Base-by-base conservation (phyloP, 306 rosid species). In the Vicia villosa region DNA sequence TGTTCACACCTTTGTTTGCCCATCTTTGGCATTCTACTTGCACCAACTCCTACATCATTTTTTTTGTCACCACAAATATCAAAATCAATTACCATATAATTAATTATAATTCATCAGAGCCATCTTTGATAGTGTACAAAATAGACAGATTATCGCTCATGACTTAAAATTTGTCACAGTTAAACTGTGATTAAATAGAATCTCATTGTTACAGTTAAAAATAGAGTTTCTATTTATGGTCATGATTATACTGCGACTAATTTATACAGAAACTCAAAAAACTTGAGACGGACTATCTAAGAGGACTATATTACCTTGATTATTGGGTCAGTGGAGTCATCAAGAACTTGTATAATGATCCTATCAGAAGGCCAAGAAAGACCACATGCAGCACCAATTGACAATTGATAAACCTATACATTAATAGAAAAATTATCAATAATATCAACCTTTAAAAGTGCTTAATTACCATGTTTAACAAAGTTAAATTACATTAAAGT, bases 281-380 rank as follows among this genome's bases (percentile, higher is more conserved):
- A 4, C 34, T 30, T 30, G 7, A 4, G 4, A 30, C 34, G 34
- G 1, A n/a, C n/a, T n/a, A n/a, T n/a, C n/a, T n/a, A n/a, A n/a
- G n/a, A n/a, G n/a, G n/a, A n/a, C n/a, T n/a, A n/a, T n/a, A n/a
- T n/a, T 73, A 88, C 98, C 98, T 94, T 90, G 81, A 88, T 83
- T 57, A 83, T 74, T 68, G 86, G 86, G 72, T 90, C 94, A 6
- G 98, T 94, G 52, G 98, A 94, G 58, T 94, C 98, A 43, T 94
- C 98, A 6, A 94, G 94, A 14, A 94, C 90, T 87, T 94, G 98
- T 14, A 94, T 74, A 28, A 88, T 81, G 81, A 94, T 79, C 57
- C 98, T 84, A 79, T 94, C 97, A 0, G 98, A 80, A 4, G 97
- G 98, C 98, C 98, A 94, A 28, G 98, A 90, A 63, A 94, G 97